Percentiles rank a stretch among this genome's conserved stretches.
Conservation (phyloP, 208 protist species). For the Novymonas esmeraldas region DNA sequence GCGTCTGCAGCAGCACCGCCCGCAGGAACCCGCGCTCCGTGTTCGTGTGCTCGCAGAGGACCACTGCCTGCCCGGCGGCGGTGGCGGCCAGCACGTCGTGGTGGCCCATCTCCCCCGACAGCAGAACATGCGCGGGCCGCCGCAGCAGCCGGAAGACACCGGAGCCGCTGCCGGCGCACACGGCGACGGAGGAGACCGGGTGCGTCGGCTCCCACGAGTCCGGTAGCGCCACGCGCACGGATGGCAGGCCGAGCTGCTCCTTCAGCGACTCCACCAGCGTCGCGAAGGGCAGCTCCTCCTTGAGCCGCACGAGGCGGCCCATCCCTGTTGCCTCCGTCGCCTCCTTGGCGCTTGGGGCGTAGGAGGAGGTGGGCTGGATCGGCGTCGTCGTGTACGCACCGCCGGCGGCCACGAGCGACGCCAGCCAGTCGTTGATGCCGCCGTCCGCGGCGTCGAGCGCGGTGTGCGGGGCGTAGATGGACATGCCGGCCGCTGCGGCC, state of each 20-base stretch:
- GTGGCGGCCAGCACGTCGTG: constrained; percentile 92
- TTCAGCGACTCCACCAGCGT: constrained; percentile 69
- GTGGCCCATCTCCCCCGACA: constrained; percentile 93
- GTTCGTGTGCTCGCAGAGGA: constrained; percentile 94
- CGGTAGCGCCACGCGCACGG: constrained; percentile 78
- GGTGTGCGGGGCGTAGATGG: constrained; percentile 94
- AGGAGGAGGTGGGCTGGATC: constrained; percentile 50
- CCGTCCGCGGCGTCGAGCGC: constrained; percentile 75
- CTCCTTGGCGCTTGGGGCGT: constrained; percentile 29
- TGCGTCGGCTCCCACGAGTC: constrained; percentile 37
- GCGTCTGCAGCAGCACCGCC: constrained; percentile 40
- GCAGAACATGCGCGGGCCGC: constrained; percentile 64
- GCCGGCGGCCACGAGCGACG: constrained; percentile 43
- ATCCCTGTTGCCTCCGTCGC: constrained; percentile 38
- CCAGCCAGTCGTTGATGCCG: constrained; percentile 95
- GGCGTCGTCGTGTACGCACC: constrained; percentile 23
- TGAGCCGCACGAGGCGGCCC: constrained; percentile 66
- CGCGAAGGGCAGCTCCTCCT: constrained; percentile 36
- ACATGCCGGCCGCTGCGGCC: constrained; percentile 72
- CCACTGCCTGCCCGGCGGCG: constrained; percentile 73
- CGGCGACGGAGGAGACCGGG: constrained; percentile 62
- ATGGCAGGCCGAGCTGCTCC: constrained; percentile 47
- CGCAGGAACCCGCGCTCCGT: constrained; percentile 90
- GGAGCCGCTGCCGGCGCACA: constrained; percentile 90
- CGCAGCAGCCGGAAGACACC: constrained; percentile 66